phyloP scores from a whole-genome alignment of 2,329 filamentous ascomycete species.

The Neocatenulostroma microsporum region DNA sequence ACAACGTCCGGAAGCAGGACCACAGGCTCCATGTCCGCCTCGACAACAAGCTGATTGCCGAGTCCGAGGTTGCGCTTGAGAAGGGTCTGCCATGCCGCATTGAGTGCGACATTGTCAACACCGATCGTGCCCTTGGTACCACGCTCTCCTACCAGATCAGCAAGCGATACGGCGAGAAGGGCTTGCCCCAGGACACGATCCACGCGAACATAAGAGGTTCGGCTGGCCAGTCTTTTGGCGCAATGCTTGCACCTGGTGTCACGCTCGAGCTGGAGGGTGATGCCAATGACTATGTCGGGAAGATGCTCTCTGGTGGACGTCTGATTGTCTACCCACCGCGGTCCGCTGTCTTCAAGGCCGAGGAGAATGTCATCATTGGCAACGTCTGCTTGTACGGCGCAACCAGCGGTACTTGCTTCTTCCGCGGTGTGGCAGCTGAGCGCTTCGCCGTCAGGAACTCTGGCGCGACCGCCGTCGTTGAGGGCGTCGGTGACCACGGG shows the following conservation, averaged over 20 bases:
- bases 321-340: conserved; percentile 90
- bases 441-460: conserved; percentile 96
- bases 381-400: conserved; percentile 95
- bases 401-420: conserved; percentile 84
- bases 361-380: conserved; percentile 89
- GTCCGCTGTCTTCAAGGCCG: conserved; percentile 84
- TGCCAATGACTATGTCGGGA: conserved; percentile 93
- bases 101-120: conserved; percentile 94
- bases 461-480: conserved; percentile 89
- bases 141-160: conserved; percentile 95
- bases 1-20: conserved; percentile 97
- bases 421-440: conserved; percentile 93
- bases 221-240: conserved; percentile 92
- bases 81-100: conserved; percentile 89
- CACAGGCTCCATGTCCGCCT: conserved; percentile 86
- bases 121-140: conserved; percentile 85
- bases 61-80: conserved; percentile 88
- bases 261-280: conserved; percentile 94
- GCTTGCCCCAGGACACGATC: conserved; percentile 84
- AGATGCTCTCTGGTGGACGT: conserved; percentile 86
- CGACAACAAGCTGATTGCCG: conserved; percentile 94
- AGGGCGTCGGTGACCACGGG: conserved; percentile 91
- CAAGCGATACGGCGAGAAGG: conserved; percentile 81
- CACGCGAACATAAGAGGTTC: conserved; percentile 96
- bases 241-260: conserved; percentile 85